Evolutionary conservation across 2,329 filamentous ascomycete species (phyloP), one percentile per base, ranked within the genome.

Genomic region (Herpotrichia juniperi): DNA sequence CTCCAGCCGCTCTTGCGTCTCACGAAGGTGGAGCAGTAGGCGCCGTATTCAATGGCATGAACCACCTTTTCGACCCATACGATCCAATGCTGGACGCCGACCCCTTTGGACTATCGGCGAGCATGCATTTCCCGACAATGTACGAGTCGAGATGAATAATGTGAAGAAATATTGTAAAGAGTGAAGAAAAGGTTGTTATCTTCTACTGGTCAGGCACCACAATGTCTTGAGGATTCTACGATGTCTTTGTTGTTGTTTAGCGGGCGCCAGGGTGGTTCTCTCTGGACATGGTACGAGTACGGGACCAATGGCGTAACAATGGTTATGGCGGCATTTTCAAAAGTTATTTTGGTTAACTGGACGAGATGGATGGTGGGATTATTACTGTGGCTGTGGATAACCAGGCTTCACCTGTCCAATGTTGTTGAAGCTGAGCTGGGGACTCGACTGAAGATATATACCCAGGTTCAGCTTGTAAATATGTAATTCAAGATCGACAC

Each of bases 31-130:
- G 50, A 11, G 48, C 40, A 34, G 64, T 68, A 19, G 48, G 50
- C 11, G 48, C 40, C 26, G 64, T 68, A 10, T 81, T 79, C 61
- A 74, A 76, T 46, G 72, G 72, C 46, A 74, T 76, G 66, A 81
- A 78, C 56, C 76, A 79, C 48, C 78, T 86, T 31, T 83, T 89
- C 65, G 85, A 88, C 60, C 81, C 85, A 12, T 96, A 91, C 69
- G 93, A 97, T 66, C 89, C 92, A 16, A 90, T 92, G 76, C 80
- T 96, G 43, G 93, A 97, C 70, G 91, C 92, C 74, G 93, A 97
- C 74, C 93, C 93, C 0, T 97, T 97, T 66, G 93, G 93, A 11
- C 80, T 97, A 46, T 93, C 90, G 53, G 93, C 93, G 30, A 96
- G 91, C 76, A 96, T 96, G 93, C 90, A 93, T 60, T 96, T 96